phyloP scores from a whole-genome alignment of 805 yeast genomes.

The Millerozyma miso region DNA sequence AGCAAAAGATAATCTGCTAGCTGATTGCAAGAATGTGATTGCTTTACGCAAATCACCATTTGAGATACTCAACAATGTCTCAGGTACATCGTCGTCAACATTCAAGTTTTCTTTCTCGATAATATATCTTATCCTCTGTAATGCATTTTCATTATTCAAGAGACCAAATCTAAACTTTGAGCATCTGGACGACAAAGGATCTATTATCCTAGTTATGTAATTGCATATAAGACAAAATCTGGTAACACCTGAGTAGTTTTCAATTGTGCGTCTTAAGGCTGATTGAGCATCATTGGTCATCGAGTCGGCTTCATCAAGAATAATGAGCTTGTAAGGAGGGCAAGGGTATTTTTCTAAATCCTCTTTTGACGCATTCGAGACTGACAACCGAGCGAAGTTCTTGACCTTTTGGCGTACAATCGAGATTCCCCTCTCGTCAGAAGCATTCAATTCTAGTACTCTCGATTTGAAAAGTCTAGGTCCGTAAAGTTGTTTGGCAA shows the following conservation, averaged over 20 bases:
- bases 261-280: constrained; percentile 93
- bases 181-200: constrained; percentile 94
- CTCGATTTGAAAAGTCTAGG: constrained; percentile 64
- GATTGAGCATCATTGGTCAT: constrained; percentile 97
- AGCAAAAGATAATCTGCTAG: constrained; percentile 53
- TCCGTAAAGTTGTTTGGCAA: constrained; percentile 74
- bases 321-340: constrained; percentile 92
- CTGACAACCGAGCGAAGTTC: constrained; percentile 79
- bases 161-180: constrained; percentile 89
- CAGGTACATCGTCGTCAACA: constrained; percentile 46
- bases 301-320: constrained; percentile 93
- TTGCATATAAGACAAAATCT: constrained; percentile 94
- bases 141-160: constrained; percentile 66
- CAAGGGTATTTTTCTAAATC: constrained; percentile 80
- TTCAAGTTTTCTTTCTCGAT: constrained; percentile 37
- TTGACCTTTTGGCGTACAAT: constrained; percentile 83
- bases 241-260: constrained; percentile 79
- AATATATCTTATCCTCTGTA: constrained; percentile 61
- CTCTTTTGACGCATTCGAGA: constrained; percentile 71
- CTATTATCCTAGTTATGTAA: constrained; percentile 93
- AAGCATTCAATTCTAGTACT: constrained; percentile 81
- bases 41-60: constrained; percentile 92
- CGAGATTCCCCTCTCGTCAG: constrained; percentile 87
- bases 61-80: constrained; percentile 64
- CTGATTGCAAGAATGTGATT: constrained; percentile 83